Evolutionary conservation across 73 alveolate species (phyloP).

Genomic region (Stentor coeruleus): DNA sequence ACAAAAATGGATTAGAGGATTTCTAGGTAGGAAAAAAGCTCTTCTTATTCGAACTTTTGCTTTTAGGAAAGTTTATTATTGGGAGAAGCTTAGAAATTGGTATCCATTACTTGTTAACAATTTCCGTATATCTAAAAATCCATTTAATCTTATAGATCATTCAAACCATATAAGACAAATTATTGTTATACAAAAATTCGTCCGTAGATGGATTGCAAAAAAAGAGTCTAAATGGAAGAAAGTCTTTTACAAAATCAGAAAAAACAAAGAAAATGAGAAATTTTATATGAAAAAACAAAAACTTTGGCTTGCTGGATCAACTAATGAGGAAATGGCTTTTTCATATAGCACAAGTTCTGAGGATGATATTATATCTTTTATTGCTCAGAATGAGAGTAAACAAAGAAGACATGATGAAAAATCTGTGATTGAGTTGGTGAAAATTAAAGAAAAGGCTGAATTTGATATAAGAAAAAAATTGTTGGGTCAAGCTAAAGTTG

Average conservation of each 20-base stretch:
- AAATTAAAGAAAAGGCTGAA: background rate
- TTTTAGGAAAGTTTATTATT: background rate
- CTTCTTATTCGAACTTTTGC: background rate
- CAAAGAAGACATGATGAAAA: background rate
- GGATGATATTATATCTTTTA: background rate
- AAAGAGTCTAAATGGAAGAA: background rate
- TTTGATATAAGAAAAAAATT: background rate
- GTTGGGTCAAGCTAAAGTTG: background rate
- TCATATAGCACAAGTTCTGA: background rate
- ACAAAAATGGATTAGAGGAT: background rate
- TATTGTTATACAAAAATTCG: background rate
- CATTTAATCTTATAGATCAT: background rate
- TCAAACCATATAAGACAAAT: background rate
- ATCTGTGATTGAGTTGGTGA: background rate
- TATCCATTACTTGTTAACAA: constrained; percentile 17
- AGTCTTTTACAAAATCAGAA: background rate
- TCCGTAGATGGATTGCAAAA: background rate
- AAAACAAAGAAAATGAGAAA: background rate
- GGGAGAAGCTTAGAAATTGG: background rate
- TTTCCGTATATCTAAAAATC: background rate
- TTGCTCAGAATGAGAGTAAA: background rate
- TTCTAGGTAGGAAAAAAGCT: background rate
- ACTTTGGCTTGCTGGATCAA: background rate
- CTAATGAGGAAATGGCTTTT: background rate
- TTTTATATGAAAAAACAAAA: background rate